Percentiles rank a stretch among this genome's conserved stretches.
Conservation (phyloP, 2,329 filamentous ascomycete genomes). For the Beauveria caledonica region DNA sequence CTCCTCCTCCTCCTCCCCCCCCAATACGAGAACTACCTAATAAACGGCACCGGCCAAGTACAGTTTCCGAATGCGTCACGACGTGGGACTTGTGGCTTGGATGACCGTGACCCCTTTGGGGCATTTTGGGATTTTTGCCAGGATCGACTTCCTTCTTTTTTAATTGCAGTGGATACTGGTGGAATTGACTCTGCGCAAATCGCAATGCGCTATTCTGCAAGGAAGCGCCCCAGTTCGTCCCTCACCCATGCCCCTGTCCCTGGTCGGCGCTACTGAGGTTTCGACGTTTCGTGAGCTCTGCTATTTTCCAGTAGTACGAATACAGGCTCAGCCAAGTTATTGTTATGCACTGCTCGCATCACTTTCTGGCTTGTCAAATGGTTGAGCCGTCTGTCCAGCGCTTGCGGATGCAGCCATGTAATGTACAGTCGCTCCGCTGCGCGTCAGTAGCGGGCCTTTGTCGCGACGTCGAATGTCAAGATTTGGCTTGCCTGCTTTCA, state of each 20-base stretch:
- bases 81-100: neutral
- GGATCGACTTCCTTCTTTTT: neutral
- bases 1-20: no score
- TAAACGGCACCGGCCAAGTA: neutral
- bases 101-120: no score
- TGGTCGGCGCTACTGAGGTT: neutral
- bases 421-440: neutral
- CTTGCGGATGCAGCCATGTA: neutral
- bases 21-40: neutral
- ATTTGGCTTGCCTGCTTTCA: neutral
- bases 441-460: neutral
- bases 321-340: neutral
- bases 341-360: neutral
- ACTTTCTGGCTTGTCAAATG: neutral
- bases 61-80: neutral
- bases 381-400: neutral
- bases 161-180: conserved; percentile 9
- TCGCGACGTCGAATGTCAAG: neutral
- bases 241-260: neutral
- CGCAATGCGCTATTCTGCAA: conserved; percentile 1
- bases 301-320: no score
- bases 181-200: conserved; percentile 10
- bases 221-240: neutral
- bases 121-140: neutral
- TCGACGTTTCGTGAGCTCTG: neutral